phyloP scores from a whole-genome alignment of 768 basidiomycete genomes.

The Pholiota microspora region DNA sequence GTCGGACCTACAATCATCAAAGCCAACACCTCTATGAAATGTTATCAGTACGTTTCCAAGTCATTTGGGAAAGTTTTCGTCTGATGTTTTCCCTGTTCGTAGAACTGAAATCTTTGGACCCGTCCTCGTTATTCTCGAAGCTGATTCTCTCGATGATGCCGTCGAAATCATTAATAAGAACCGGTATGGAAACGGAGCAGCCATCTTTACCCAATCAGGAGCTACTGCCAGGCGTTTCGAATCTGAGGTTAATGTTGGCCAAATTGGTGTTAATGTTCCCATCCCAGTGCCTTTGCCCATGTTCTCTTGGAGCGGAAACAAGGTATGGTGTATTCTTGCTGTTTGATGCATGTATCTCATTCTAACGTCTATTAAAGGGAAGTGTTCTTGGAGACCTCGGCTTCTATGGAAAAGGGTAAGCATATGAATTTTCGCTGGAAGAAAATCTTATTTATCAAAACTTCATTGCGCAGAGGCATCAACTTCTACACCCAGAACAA shows the following conservation, averaged over 20 bases:
- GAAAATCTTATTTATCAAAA: slow-evolving; percentile 3
- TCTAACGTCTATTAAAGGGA: slow-evolving; percentile 32
- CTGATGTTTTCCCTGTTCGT: neutral
- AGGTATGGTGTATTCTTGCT: slow-evolving; percentile 37
- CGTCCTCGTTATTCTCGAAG: slow-evolving; percentile 73
- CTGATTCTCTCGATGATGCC: slow-evolving; percentile 87
- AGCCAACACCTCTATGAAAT: slow-evolving; percentile 78
- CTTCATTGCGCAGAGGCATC: slow-evolving; percentile 57
- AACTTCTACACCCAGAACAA: slow-evolving; percentile 98
- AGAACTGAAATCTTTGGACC: slow-evolving; percentile 98
- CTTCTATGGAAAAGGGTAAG: slow-evolving; percentile 86
- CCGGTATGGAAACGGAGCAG: slow-evolving; percentile 90
- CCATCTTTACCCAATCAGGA: slow-evolving; percentile 95
- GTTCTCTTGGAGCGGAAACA: slow-evolving; percentile 98
- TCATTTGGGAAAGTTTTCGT: slow-evolving; percentile 1
- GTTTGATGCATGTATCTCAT: slow-evolving; percentile 1
- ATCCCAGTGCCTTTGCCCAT: slow-evolving; percentile 91
- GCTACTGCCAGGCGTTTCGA: slow-evolving; percentile 95
- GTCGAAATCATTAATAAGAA: slow-evolving; percentile 88
- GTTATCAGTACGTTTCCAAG: slow-evolving; percentile 68
- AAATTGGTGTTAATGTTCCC: slow-evolving; percentile 91
- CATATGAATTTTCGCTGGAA: slow-evolving; percentile 10
- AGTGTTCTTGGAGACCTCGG: slow-evolving; percentile 84
- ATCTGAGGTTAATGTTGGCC: slow-evolving; percentile 81
- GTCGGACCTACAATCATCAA: slow-evolving; percentile 91